These are phyloP conservation scores for Colletotrichum liaoningense DNA, from an alignment of 2,329 filamentous ascomycete genomes.

Conservation along the genomic window DNA sequence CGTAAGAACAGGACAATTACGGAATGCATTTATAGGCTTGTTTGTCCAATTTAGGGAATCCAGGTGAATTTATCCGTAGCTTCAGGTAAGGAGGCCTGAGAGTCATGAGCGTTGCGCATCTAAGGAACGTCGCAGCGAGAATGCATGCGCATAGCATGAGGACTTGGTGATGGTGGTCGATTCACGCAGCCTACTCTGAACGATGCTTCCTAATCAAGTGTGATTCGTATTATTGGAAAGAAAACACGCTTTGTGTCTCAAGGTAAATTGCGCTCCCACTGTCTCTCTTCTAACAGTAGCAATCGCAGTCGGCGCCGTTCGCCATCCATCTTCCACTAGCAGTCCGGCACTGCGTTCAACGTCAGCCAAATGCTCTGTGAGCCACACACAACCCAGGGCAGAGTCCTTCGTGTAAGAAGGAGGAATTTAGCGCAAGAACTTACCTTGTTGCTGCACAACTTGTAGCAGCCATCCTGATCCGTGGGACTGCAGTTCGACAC, in stretches of 20 bases:
- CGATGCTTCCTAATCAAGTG: background rate
- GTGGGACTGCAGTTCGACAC: background rate
- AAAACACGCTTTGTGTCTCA: background rate
- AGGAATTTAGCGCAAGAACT: background rate
- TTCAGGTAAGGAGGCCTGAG: too few relatives aligned
- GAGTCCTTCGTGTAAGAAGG: background rate
- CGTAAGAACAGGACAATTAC: too few relatives aligned
- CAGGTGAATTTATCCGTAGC: too few relatives aligned
- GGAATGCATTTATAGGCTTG: too few relatives aligned
- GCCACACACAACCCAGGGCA: background rate
- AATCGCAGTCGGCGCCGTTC: constrained; percentile 3
- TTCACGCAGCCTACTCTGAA: background rate
- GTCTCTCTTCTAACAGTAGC: background rate
- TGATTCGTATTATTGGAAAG: rapidly evolving
- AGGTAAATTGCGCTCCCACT: background rate
- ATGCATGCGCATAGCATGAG: too few relatives aligned
- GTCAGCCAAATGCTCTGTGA: background rate
- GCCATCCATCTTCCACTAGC: background rate
- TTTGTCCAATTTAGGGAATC: too few relatives aligned
- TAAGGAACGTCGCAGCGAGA: too few relatives aligned
- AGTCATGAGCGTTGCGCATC: too few relatives aligned
- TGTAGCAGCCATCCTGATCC: background rate
- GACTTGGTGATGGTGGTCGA: background rate
- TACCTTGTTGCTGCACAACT: background rate
- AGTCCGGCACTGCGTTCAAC: background rate